Percentiles rank a stretch among this genome's conserved stretches.
Conservation (phyloP, 108 stramenopile species). For the Cyclotella baltica region DNA sequence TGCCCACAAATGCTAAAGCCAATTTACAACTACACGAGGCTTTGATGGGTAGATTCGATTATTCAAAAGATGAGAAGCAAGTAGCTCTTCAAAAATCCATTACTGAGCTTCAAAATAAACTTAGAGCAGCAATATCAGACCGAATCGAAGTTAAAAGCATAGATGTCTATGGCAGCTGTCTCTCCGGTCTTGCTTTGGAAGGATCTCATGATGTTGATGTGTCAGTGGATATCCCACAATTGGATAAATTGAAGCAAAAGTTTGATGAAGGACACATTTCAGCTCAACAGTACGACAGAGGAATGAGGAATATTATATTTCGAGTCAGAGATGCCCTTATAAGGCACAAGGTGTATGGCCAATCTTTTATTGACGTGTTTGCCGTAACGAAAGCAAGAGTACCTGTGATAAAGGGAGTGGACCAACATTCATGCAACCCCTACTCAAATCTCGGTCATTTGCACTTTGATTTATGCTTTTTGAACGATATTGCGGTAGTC, state of each 20-base stretch:
- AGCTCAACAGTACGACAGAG: slow-evolving; percentile 54
- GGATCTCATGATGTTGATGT: slow-evolving; percentile 82
- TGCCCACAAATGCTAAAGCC: slow-evolving; percentile 5
- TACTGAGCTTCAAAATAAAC: slow-evolving; percentile 23
- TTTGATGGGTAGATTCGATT: slow-evolving; percentile 31
- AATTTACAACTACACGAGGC: slow-evolving; percentile 18
- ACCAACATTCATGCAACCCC: slow-evolving; percentile 64
- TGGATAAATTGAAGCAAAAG: slow-evolving; percentile 43
- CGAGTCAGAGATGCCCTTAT: slow-evolving; percentile 31
- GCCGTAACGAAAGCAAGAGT: slow-evolving; percentile 74
- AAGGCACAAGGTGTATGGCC: background rate
- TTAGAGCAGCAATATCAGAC: slow-evolving; percentile 37
- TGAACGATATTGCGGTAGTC: slow-evolving; percentile 87
- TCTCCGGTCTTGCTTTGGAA: slow-evolving; percentile 71
- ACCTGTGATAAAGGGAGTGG: slow-evolving; percentile 81
- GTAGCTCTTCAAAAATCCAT: slow-evolving; percentile 22
- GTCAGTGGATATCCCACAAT: slow-evolving; percentile 59
- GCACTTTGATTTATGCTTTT: slow-evolving; percentile 85
- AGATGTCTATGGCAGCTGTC: slow-evolving; percentile 78
- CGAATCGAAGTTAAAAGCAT: slow-evolving; percentile 37
- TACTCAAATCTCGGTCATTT: slow-evolving; percentile 69
- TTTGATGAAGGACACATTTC: slow-evolving; percentile 62
- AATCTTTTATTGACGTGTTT: slow-evolving; percentile 55
- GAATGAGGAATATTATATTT: slow-evolving; percentile 63
- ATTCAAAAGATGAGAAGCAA: slow-evolving; percentile 30